A percentile compares a stretch with the other conserved stretches of the same genome.
phyloP scores from a whole-genome alignment of 805 yeast species.

The Zygosaccharomyces lentus region DNA sequence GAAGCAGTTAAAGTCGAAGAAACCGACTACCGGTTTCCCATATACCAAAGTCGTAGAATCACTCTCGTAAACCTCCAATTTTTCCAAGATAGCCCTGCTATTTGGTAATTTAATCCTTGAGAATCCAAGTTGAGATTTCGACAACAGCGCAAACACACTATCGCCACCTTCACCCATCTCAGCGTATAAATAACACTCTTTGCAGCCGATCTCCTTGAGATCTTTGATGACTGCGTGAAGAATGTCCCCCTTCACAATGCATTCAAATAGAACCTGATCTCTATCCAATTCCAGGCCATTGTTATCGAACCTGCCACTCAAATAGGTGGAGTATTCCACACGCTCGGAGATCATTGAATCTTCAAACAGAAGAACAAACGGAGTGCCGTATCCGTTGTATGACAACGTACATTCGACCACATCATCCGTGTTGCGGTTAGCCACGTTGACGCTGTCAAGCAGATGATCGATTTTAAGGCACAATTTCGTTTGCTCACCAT shows the following conservation, averaged over 20 bases:
- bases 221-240: constrained; percentile 53
- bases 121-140: constrained; percentile 69
- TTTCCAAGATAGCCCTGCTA: constrained; percentile 58
- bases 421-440: constrained; percentile 33
- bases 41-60: constrained; percentile 22
- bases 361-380: constrained; percentile 54
- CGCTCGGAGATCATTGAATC: constrained; percentile 50
- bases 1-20: constrained; percentile 48
- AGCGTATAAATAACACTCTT: constrained; percentile 47
- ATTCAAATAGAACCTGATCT: constrained; percentile 45
- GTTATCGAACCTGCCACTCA: constrained; percentile 34
- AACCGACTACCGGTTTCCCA: constrained; percentile 39
- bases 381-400: constrained; percentile 47
- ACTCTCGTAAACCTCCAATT: constrained; percentile 40
- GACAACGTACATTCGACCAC: constrained; percentile 47
- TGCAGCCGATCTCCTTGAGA: constrained; percentile 50
- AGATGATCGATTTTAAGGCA: constrained; percentile 45
- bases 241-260: constrained; percentile 49
- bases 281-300: constrained; percentile 42
- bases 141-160: constrained; percentile 45
- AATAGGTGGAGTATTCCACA: constrained; percentile 52
- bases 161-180: constrained; percentile 30
- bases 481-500: constrained; percentile 31
- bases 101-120: constrained; percentile 65
- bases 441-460: constrained; percentile 48